phyloP scores from a whole-genome alignment of 176 grass and related monocot species.

The Thalia dealbata region DNA sequence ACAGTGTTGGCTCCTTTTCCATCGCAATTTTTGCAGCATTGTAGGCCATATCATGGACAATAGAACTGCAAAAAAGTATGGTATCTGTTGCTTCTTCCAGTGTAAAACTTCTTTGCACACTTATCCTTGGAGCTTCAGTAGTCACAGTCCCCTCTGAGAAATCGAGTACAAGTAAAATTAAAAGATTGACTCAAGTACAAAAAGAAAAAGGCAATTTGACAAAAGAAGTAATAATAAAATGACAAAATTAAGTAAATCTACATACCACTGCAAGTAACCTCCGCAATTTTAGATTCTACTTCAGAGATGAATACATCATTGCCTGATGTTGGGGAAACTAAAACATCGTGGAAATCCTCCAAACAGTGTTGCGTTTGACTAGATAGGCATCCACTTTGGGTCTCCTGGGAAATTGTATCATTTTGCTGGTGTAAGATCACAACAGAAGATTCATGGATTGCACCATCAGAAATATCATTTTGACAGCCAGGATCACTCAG shows the following conservation, averaged over 20 bases:
- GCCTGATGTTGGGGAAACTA: constrained; percentile 32
- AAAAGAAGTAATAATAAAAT: not conserved
- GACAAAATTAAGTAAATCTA: not conserved
- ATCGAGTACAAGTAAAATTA: not conserved
- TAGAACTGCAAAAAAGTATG: constrained; percentile 18
- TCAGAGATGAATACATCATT: constrained; percentile 40
- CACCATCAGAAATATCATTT: constrained; percentile 20
- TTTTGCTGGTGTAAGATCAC: not conserved
- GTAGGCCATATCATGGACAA: constrained; percentile 12
- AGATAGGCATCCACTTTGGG: constrained; percentile 32
- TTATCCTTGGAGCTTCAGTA: not conserved
- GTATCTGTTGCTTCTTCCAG: constrained; percentile 22
- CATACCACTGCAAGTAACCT: constrained; percentile 29
- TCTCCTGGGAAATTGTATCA: constrained; percentile 17
- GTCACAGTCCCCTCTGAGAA: not conserved
- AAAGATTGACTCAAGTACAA: not conserved
- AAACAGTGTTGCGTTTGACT: constrained; percentile 21
- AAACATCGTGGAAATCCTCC: constrained; percentile 41
- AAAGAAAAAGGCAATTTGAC: not conserved
- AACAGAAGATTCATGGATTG: not conserved
- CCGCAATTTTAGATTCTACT: constrained; percentile 28
- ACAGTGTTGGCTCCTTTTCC: constrained; percentile 1
- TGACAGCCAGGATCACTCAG: not conserved
- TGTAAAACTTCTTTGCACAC: not conserved
- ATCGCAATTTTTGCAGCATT: constrained; percentile 17